Conservation (phyloP, 768 basidiomycete species). For the Trametes elegans region DNA sequence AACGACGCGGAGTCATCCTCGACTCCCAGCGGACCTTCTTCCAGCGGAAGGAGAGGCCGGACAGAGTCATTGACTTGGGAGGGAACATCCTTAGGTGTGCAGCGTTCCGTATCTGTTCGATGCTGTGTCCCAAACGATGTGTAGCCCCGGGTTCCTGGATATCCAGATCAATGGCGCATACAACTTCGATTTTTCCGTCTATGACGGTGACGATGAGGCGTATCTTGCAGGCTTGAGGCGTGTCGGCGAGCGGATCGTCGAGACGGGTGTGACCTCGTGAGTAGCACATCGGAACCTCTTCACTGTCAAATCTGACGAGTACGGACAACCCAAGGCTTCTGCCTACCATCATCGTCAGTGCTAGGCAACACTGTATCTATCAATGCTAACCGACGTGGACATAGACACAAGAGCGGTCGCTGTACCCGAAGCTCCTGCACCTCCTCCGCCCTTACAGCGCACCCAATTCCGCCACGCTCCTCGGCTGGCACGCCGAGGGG, state of each 20-base stretch:
- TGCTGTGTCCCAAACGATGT: background rate
- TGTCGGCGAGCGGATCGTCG: conserved; percentile 74
- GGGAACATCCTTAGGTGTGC: conserved; percentile 74
- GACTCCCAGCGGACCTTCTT: conserved; percentile 77
- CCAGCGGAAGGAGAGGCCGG: conserved; percentile 56
- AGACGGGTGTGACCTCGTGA: conserved; percentile 88
- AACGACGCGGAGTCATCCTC: conserved; percentile 67
- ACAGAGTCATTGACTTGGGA: conserved; percentile 60
- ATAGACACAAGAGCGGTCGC: conserved; percentile 74
- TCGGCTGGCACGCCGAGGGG: conserved; percentile 92
- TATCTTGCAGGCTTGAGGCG: conserved; percentile 68
- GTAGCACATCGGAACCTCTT: conserved; percentile 30
- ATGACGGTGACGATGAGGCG: conserved; percentile 63
- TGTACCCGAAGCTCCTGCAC: conserved; percentile 68
- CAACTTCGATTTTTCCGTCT: conserved; percentile 84
- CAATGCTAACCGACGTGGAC: background rate
- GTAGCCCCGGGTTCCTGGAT: conserved; percentile 82
- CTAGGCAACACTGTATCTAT: background rate
- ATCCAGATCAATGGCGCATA: conserved; percentile 91
- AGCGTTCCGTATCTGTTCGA: background rate
- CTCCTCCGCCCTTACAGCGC: conserved; percentile 69
- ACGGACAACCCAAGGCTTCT: conserved; percentile 20
- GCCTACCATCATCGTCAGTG: conserved; percentile 54
- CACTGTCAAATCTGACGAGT: conserved; percentile 3
- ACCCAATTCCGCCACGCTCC: conserved; percentile 61